Conservation (phyloP, 2,329 filamentous ascomycete genomes). For the Penicillium polonicum region DNA sequence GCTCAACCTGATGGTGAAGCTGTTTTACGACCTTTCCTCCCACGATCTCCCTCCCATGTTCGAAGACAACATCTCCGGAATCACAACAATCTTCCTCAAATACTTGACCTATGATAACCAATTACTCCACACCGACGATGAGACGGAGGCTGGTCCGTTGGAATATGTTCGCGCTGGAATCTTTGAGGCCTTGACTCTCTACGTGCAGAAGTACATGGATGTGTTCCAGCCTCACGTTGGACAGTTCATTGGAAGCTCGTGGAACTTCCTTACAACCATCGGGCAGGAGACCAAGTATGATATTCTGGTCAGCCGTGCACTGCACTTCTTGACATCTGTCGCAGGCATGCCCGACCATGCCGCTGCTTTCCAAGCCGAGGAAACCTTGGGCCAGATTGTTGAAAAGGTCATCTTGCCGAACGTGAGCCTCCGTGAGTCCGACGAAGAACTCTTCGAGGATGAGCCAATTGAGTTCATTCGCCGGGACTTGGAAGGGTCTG, state of each 20-base stretch:
- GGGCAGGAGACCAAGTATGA: conserved; percentile 91
- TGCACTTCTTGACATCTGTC: conserved; percentile 91
- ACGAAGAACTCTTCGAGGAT: conserved; percentile 94
- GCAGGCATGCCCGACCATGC: conserved; percentile 76
- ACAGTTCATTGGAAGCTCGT: conserved; percentile 85
- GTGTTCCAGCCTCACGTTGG: conserved; percentile 78
- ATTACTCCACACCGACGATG: conserved; percentile 79
- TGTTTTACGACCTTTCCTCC: conserved; percentile 95
- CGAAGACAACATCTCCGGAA: conserved; percentile 77
- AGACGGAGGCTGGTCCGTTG: conserved; percentile 78
- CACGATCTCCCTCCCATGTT: conserved; percentile 95
- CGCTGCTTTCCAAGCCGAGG: conserved; percentile 77
- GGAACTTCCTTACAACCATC: conserved; percentile 84
- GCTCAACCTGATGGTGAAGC: conserved; percentile 83
- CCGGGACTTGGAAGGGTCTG: conserved; percentile 90
- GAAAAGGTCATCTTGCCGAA: conserved; percentile 97
- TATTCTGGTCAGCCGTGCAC: conserved; percentile 85
- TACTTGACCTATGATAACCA: conserved; percentile 88
- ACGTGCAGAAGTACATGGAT: conserved; percentile 92
- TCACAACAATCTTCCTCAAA: conserved; percentile 81
- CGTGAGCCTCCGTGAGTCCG: conserved; percentile 84
- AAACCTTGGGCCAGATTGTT: conserved; percentile 78
- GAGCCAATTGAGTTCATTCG: conserved; percentile 98
- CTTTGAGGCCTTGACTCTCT: conserved; percentile 85
- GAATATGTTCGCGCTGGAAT: conserved; percentile 92